Evolutionary conservation across 345 rosid genomes (phyloP), one percentile per base, ranked within the genome.

Genomic region (Rhizophora mangle): DNA sequence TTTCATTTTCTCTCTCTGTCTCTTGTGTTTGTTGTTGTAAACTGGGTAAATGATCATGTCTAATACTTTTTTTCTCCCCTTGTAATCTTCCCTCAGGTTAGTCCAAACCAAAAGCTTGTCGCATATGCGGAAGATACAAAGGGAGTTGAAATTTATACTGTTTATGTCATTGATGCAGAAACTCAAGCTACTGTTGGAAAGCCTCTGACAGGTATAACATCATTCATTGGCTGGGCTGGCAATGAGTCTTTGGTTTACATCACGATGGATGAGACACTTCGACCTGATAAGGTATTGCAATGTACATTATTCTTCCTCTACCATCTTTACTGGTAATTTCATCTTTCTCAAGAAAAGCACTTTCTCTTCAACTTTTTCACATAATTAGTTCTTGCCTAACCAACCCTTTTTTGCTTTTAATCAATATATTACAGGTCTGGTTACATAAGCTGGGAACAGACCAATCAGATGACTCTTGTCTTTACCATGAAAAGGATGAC

Each of bases 401-500:
- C 0, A 0, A 11, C 16, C 49, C 49, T 43, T 43, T 43, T 13
- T 13, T 43, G 18, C 49, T 15, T 43, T 18, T 13, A 43, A 43
- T 43, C 49, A 43, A 43, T 43, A 43, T 43, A 43, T 43, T 43
- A 73, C 73, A 94, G 97, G 95, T 76, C 53, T 94, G 98, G 98
- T 80, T 91, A 65, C 98, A 94, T 80, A 87, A 85, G 84, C 62
- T 94, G 86, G 97, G 86, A 65, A 81, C 93, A 2, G 89, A 86
- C 37, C 97, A 87, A 54, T 77, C 84, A 43, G 83, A 68, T 76
- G 98, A 94, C 73, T 58, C 72, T 19, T 86, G 96, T 82, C 91
- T 94, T 67, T 89, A 91, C 74, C 95, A 91, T 49, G 97, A 94
- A 82, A 83, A 89, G 81, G 95, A 94, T 83, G 96, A 91, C 64